Conservation (phyloP, 495 filamentous ascomycete species). For the Penicillium samsonianum region DNA sequence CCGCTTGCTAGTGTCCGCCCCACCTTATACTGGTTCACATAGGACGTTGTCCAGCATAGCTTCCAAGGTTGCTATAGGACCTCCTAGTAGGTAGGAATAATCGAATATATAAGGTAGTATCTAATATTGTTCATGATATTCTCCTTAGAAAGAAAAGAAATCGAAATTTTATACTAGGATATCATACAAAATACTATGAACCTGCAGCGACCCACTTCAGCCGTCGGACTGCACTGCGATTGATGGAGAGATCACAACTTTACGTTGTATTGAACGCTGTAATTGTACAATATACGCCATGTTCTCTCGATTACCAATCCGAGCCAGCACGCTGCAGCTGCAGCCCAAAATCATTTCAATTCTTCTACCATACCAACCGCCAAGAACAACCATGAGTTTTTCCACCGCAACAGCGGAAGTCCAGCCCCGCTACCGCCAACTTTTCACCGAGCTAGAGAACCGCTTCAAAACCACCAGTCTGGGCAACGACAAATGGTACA, state of each 20-base stretch:
- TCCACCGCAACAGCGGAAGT: conserved; percentile 21
- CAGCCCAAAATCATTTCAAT: conserved; percentile 3
- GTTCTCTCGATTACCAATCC: conserved; percentile 9
- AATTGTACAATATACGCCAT: not conserved
- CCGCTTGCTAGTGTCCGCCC: conserved; percentile 18
- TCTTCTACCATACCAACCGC: not conserved
- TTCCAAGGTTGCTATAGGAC: not conserved
- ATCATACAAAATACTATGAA: conserved; percentile 5
- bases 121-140: not conserved
- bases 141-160: no score
- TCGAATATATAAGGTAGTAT: not conserved
- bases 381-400: conserved; percentile 21
- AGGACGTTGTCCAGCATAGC: not conserved
- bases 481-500: conserved; percentile 58
- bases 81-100: no score
- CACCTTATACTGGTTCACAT: conserved; percentile 1
- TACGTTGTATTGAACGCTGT: not conserved
- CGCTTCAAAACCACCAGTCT: conserved; percentile 50
- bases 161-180: no score
- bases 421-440: conserved; percentile 33
- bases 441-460: conserved; percentile 55
- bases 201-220: conserved; percentile 20
- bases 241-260: not conserved
- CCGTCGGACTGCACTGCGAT: conserved; percentile 17
- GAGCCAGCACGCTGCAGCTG: not conserved